Evolutionary conservation across 495 filamentous ascomycete species (phyloP).

Genomic region (Hyaloscypha finlandica): DNA sequence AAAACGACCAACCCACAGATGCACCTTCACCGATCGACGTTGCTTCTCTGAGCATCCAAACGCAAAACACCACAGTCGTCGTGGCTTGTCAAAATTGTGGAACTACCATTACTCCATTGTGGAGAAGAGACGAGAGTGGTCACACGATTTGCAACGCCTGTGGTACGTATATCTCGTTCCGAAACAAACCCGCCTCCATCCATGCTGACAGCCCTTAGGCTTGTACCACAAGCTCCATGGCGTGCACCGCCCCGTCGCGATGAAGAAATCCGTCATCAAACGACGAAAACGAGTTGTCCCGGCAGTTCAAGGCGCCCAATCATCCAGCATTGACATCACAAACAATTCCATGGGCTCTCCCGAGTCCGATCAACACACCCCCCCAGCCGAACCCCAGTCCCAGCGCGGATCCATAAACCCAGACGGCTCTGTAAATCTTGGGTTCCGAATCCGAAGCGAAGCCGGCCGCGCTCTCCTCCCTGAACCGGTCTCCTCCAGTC

Average conservation of each 20-base stretch:
- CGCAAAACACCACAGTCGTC: conserved; percentile 66
- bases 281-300: conserved; percentile 94
- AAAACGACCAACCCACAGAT: conserved; percentile 31
- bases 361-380: conserved; percentile 45
- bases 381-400: conserved; percentile 38
- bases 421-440: conserved; percentile 60
- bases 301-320: conserved; percentile 57
- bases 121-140: conserved; percentile 91
- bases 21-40: conserved; percentile 41
- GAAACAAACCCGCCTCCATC: conserved; percentile 1
- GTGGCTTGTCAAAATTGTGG: conserved; percentile 97
- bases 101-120: conserved; percentile 94
- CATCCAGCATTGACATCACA: conserved; percentile 39
- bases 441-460: conserved; percentile 52
- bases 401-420: conserved; percentile 51
- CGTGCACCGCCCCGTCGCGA: conserved; percentile 85
- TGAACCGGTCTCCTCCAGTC: conserved; percentile 42
- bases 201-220: conserved; percentile 50
- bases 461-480: conserved; percentile 46
- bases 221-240: conserved; percentile 98
- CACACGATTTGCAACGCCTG: conserved; percentile 99
- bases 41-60: conserved; percentile 35
- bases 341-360: conserved; percentile 35
- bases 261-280: conserved; percentile 98
- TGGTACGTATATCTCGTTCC: conserved; percentile 59